A percentile compares a stretch with the other conserved stretches of the same genome.
Evolutionary conservation across 2,329 filamentous ascomycete genomes (phyloP).

Genomic region (Claviceps humidiphila): DNA sequence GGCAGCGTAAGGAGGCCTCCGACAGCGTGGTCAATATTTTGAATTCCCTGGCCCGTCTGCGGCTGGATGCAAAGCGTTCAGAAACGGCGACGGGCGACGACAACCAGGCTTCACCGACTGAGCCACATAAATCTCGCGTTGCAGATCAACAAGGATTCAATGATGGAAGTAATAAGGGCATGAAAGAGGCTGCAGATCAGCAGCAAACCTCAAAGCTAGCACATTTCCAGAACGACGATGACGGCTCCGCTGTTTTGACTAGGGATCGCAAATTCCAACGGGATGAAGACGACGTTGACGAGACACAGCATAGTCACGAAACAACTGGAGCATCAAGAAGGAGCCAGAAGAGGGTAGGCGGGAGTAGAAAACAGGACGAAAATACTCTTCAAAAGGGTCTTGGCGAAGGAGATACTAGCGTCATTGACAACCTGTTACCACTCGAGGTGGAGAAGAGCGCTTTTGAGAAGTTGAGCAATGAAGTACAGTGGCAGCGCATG

Average conservation of each 20-base stretch:
- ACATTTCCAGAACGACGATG: neutral
- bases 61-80: slow-evolving; percentile 16
- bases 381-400: slow-evolving; percentile 35
- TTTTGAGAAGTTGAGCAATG: slow-evolving; percentile 57
- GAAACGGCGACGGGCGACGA: slow-evolving; percentile 6
- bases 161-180: slow-evolving; percentile 1
- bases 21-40: slow-evolving; percentile 16
- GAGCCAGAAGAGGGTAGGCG: neutral
- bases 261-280: neutral
- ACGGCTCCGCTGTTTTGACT: neutral
- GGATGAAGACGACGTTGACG: neutral
- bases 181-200: neutral
- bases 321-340: neutral
- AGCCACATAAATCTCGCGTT: slow-evolving; percentile 6
- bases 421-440: slow-evolving; percentile 59
- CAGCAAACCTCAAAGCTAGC: neutral
- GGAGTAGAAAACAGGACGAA: neutral
- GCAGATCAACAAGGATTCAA: slow-evolving; percentile 9
- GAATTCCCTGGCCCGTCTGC: slow-evolving; percentile 19
- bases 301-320: neutral
- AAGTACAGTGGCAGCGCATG: slow-evolving; percentile 86
- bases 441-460: slow-evolving; percentile 38
- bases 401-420: slow-evolving; percentile 68
- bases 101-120: slow-evolving; percentile 1
- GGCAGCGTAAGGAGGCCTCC: neutral